Base-by-base conservation (phyloP, 2,329 filamentous ascomycete genomes). In the Trichoderma arundinaceum region DNA sequence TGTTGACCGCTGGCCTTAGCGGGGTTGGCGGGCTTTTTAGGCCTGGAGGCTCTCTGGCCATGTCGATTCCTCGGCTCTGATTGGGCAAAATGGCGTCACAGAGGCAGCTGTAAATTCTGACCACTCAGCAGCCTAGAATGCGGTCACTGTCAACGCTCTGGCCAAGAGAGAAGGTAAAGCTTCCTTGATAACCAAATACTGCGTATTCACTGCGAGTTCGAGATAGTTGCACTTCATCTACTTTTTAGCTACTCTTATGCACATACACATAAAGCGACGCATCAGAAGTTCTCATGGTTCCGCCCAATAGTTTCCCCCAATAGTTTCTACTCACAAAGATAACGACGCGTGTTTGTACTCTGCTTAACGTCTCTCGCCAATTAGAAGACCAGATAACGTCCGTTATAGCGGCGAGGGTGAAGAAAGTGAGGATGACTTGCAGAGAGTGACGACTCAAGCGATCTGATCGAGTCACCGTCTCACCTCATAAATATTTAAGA, bases 11-110 rank as follows among this genome's bases (percentile, higher is more conserved):
- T 60, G 57, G n/a, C 13, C 32, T 48, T 46, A 38, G 60, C 49
- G 59, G 60, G 38, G n/a, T 48, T 22, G 19, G 56, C 56, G 43
- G 43, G 56, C 22, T 19, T n/a, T n/a, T 38, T 22, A 51, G 48
- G 48, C 48, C 48, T 51, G 13, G 48, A 7, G 15, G 15, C 28
- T 33, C 28, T n/a, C 10, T 28, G 33, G 33, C 17, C 3, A 10
- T 15, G 32, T 28, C 13, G 10, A 13, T 44, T 39, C 2, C 32
- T 13, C 38, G 6, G 49, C 49, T 41, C 49, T 63, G 60, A 63
- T 63, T 63, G 60, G 60, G n/a, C 12, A 1, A 38, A 44, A 22
- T 7, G 19, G 19, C 10, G 9, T 3, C 2, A 33, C 44, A 10
- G 1, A 3, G 7, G 9, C 28, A 8, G 59, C 38, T 35, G 48